phyloP scores from a whole-genome alignment of 2,329 filamentous ascomycete species.

The Cladosporium colombiae region DNA sequence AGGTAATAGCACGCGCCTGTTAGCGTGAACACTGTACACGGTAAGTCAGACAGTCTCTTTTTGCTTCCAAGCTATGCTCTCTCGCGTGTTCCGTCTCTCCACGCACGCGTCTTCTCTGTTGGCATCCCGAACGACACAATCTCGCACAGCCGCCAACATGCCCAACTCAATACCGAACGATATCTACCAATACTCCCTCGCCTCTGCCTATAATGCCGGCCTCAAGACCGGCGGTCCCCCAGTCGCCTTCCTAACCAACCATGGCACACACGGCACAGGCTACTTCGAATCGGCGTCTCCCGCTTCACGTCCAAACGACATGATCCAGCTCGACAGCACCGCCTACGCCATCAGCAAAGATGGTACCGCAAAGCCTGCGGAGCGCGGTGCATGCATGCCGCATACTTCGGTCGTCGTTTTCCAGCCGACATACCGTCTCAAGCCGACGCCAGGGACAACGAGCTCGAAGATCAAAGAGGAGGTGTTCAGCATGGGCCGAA shows the following conservation, averaged over 20 bases:
- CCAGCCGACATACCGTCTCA: constrained; percentile 38
- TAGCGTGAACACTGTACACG: constrained; percentile 12
- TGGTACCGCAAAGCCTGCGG: constrained; percentile 37
- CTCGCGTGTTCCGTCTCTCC: not conserved
- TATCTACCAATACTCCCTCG: constrained; percentile 47
- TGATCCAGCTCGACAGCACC: constrained; percentile 40
- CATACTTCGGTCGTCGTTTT: constrained; percentile 47
- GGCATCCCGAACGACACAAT: not conserved
- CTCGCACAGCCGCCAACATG: constrained; percentile 31
- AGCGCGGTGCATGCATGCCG: constrained; percentile 38
- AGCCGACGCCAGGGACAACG: constrained; percentile 30
- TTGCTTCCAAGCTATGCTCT: not conserved
- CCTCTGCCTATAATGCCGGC: constrained; percentile 40
- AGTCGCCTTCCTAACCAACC: constrained; percentile 41
- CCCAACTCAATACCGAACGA: constrained; percentile 46
- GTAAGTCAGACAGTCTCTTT: constrained; percentile 13
- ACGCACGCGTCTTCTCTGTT: not conserved
- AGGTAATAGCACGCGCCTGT: constrained; percentile 20
- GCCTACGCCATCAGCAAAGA: constrained; percentile 38
- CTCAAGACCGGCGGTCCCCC: constrained; percentile 40
- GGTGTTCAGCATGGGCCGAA: constrained; percentile 34
- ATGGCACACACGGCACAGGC: constrained; percentile 47
- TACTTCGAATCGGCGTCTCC: constrained; percentile 35
- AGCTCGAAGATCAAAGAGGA: constrained; percentile 31
- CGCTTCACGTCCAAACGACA: constrained; percentile 26